Conservation (phyloP, 768 basidiomycete species). For the Auriscalpium orientale region DNA sequence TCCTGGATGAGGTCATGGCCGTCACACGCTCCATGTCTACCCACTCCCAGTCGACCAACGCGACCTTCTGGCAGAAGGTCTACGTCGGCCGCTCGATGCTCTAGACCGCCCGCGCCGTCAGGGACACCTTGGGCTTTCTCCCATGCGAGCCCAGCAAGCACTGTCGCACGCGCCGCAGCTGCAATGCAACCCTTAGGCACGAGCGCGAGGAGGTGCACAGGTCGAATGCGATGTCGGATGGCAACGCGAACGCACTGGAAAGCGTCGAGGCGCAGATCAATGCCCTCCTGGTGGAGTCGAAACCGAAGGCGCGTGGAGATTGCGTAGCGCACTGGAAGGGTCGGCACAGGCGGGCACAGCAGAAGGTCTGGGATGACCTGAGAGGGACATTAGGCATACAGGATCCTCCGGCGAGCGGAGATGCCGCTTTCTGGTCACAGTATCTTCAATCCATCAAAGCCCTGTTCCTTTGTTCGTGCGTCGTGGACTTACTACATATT, state of each 20-base stretch:
- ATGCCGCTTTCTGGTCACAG: no score
- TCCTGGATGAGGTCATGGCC: not conserved
- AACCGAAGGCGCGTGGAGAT: no score
- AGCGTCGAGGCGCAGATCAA: not conserved
- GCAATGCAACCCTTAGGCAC: not conserved
- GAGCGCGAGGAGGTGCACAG: not conserved
- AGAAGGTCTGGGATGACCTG: not conserved
- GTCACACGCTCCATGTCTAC: not conserved
- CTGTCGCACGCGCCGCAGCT: not conserved
- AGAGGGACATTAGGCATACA: not conserved
- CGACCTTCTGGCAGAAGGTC: not conserved
- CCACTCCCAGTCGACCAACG: not conserved
- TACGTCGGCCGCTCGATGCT: not conserved
- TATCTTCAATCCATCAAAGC: no score
- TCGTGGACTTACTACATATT: no score
- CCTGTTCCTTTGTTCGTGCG: no score
- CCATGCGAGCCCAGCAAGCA: no score
- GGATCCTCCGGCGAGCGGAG: no score
- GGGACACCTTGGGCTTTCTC: not conserved
- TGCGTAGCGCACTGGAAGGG: no score
- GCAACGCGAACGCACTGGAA: not conserved
- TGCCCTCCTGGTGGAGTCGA: not conserved
- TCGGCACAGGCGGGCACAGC: no score
- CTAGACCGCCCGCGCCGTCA: not conserved
- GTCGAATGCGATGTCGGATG: no score